These are phyloP conservation scores for Lepidium aucheri DNA, from an alignment of 345 rosid species.

Conservation along the genomic window DNA sequence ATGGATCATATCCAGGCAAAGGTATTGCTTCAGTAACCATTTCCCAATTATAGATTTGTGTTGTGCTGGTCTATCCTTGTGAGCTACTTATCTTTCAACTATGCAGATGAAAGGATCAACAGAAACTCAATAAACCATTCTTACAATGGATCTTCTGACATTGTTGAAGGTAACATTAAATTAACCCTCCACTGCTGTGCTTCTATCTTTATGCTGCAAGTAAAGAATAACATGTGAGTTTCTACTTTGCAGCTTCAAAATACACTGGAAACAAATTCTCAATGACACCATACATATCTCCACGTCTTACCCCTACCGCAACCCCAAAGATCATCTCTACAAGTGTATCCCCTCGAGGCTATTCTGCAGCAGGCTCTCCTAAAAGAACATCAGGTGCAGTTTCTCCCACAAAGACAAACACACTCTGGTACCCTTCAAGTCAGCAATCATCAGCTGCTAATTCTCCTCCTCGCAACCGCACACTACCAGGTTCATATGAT, in stretches of 20 bases:
- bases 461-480: constrained; percentile 77
- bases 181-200: neutral
- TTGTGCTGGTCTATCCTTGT: neutral
- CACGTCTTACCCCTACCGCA: constrained; percentile 71
- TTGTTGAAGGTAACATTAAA: constrained; percentile 47
- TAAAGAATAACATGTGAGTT: neutral
- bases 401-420: constrained; percentile 46
- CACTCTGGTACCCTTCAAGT: constrained; percentile 83
- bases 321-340: constrained; percentile 79
- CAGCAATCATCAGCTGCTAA: constrained; percentile 94
- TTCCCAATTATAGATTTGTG: neutral
- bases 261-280: constrained; percentile 53
- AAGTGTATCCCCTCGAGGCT: constrained; percentile 61
- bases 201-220: neutral
- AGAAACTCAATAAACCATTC: constrained; percentile 32
- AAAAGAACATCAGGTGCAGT: constrained; percentile 53
- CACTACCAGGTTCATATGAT: constrained; percentile 51
- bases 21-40: constrained; percentile 32
- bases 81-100: neutral
- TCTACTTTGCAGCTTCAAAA: constrained; percentile 35
- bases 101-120: constrained; percentile 43
- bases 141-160: constrained; percentile 33
- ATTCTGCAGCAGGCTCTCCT: constrained; percentile 74
- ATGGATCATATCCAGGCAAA: constrained; percentile 44
- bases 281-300: constrained; percentile 74